A percentile compares a stretch with the other conserved stretches of the same genome.
phyloP scores from a whole-genome alignment of 768 basidiomycete genomes.

The Exsudoporus frostii region DNA sequence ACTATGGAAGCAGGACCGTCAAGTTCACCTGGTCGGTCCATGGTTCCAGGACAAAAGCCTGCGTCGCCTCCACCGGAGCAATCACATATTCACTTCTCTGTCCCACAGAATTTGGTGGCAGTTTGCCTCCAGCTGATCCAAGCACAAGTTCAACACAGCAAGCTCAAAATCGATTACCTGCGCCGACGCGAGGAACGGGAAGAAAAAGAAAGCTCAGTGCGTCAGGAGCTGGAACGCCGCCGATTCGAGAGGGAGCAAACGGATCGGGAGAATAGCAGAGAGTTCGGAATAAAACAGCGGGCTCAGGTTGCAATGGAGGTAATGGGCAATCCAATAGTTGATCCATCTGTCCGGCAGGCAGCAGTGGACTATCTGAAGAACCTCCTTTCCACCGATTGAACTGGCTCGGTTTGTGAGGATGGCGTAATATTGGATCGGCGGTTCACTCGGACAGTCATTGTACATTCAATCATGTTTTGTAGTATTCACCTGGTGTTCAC shows the following conservation, averaged over 20 bases:
- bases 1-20: constrained; percentile 20
- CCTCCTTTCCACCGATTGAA: constrained; percentile 44
- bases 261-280: constrained; percentile 53
- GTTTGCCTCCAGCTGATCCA: constrained; percentile 60
- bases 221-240: constrained; percentile 51
- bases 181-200: constrained; percentile 68
- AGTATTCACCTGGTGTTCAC: neutral
- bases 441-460: constrained; percentile 9
- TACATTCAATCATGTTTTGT: constrained; percentile 11
- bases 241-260: constrained; percentile 55
- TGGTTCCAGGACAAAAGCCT: constrained; percentile 5
- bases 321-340: constrained; percentile 54
- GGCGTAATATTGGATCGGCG: constrained; percentile 2
- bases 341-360: constrained; percentile 59
- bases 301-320: constrained; percentile 66
- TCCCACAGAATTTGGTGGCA: constrained; percentile 56
- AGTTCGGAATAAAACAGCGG: constrained; percentile 56
- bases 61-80: constrained; percentile 34
- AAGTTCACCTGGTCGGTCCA: constrained; percentile 14
- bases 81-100: constrained; percentile 44
- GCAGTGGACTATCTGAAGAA: constrained; percentile 73
- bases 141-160: constrained; percentile 64
- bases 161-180: constrained; percentile 67
- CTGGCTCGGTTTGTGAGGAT: constrained; percentile 14
- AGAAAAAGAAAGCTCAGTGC: constrained; percentile 50